A percentile compares a stretch with the other conserved stretches of the same genome.
Evolutionary conservation across 768 basidiomycete genomes (phyloP).

Genomic region (Trametopsis cervina): DNA sequence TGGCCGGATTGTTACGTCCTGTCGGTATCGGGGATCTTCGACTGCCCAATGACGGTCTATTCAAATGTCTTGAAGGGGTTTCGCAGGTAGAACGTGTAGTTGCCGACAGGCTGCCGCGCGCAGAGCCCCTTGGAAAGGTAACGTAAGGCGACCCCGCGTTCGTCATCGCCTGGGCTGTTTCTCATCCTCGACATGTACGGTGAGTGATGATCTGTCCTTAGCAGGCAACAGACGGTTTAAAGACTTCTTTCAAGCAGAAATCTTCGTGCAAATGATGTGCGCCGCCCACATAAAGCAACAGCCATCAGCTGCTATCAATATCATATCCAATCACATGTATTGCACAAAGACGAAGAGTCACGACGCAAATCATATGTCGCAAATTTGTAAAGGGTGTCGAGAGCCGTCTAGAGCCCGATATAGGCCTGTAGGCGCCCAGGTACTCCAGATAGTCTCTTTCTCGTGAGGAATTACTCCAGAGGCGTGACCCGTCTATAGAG

Average conservation of each 20-base stretch:
- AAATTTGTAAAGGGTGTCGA: too few species aligned
- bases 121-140: neutral
- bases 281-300: neutral
- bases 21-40: neutral
- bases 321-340: neutral
- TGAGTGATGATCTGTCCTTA: neutral
- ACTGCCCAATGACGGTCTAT: neutral
- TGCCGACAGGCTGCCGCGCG: neutral
- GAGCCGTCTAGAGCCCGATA: too few species aligned
- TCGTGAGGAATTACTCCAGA: too few species aligned
- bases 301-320: neutral
- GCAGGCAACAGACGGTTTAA: neutral
- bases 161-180: neutral
- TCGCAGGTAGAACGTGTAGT: neutral
- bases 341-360: neutral
- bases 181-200: neutral
- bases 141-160: neutral
- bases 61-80: neutral
- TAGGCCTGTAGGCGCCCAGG: too few species aligned
- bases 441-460: too few species aligned
- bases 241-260: neutral
- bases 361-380: neutral
- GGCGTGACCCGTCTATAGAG: too few species aligned
- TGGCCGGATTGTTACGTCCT: neutral
- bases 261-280: neutral